Percentiles rank a stretch among this genome's conserved stretches.
These are phyloP conservation scores for Backusella parvicylindrica DNA, from an alignment of 192 early-diverging fungal species.

Conservation along the genomic window DNA sequence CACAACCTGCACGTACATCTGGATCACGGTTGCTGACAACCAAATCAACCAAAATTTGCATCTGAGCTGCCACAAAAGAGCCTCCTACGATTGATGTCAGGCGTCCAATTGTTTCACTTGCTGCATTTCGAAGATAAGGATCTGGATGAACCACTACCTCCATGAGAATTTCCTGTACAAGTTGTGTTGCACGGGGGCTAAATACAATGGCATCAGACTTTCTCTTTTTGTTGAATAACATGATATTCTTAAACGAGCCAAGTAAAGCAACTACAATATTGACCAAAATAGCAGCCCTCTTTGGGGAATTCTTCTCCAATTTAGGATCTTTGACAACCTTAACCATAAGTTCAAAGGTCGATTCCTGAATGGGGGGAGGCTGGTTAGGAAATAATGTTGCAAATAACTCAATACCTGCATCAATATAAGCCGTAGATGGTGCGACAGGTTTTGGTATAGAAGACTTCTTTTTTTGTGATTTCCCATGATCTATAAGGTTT, in stretches of 20 bases:
- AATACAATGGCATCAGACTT: background rate
- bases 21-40: conserved; percentile 92
- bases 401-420: conserved; percentile 78
- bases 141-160: conserved; percentile 69
- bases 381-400: conserved; percentile 69
- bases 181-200: conserved; percentile 15
- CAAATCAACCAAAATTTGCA: conserved; percentile 77
- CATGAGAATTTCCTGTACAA: conserved; percentile 40
- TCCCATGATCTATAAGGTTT: conserved; percentile 24
- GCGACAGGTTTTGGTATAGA: conserved; percentile 44
- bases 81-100: conserved; percentile 68
- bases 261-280: conserved; percentile 77
- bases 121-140: conserved; percentile 65
- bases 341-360: conserved; percentile 71
- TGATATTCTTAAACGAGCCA: conserved; percentile 60
- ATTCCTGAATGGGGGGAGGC: conserved; percentile 67
- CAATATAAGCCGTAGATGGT: conserved; percentile 61
- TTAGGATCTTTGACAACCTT: conserved; percentile 60
- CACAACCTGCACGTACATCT: conserved; percentile 90
- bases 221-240: conserved; percentile 12
- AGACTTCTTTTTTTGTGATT: background rate
- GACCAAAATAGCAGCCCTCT: conserved; percentile 73
- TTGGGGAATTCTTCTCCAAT: conserved; percentile 62
- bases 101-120: conserved; percentile 80
- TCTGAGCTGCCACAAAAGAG: conserved; percentile 63